These are phyloP conservation scores for Pyrenophora tritici-repentis DNA, from an alignment of 2,329 filamentous ascomycete genomes.

Conservation along the genomic window DNA sequence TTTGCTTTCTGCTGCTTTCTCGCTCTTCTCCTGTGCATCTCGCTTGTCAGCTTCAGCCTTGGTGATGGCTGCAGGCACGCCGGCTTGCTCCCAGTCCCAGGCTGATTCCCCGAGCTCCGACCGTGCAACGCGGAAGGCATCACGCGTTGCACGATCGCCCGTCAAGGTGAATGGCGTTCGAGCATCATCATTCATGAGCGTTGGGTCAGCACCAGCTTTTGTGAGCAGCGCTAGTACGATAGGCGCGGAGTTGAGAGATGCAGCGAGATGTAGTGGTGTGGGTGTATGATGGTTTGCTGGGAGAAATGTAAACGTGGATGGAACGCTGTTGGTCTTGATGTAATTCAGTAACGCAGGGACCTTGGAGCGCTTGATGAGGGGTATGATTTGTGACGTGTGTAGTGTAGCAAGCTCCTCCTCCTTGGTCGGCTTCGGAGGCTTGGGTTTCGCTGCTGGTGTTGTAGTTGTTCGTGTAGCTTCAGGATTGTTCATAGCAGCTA, in stretches of 20 bases:
- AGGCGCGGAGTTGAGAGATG: slow-evolving; percentile 76
- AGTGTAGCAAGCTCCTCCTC: slow-evolving; percentile 81
- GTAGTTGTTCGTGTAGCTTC: slow-evolving; percentile 49
- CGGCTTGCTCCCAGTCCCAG: slow-evolving; percentile 79
- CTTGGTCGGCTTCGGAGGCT: slow-evolving; percentile 69
- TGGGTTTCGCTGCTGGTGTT: slow-evolving; percentile 47
- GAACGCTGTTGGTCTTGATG: slow-evolving; percentile 73
- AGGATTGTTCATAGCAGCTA: slow-evolving; percentile 55
- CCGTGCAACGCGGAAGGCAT: slow-evolving; percentile 89
- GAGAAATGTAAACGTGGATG: slow-evolving; percentile 74
- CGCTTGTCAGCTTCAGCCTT: slow-evolving; percentile 73
- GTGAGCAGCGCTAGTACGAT: slow-evolving; percentile 77
- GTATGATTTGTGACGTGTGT: slow-evolving; percentile 87
- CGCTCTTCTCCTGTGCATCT: slow-evolving; percentile 70
- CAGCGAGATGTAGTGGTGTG: slow-evolving; percentile 83
- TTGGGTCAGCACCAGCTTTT: slow-evolving; percentile 77
- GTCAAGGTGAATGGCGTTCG: slow-evolving; percentile 85
- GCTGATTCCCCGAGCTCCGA: slow-evolving; percentile 75
- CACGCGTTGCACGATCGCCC: slow-evolving; percentile 81
- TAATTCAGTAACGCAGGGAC: slow-evolving; percentile 86
- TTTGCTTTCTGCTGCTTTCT: slow-evolving; percentile 69
- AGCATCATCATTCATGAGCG: slow-evolving; percentile 65
- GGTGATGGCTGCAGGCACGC: slow-evolving; percentile 72
- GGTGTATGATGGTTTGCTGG: slow-evolving; percentile 77
- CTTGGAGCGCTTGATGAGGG: slow-evolving; percentile 86